Evolutionary conservation across 257 asterid genomes (phyloP), one percentile per base, ranked within the genome.

Genomic region (Sherardia arvensis): DNA sequence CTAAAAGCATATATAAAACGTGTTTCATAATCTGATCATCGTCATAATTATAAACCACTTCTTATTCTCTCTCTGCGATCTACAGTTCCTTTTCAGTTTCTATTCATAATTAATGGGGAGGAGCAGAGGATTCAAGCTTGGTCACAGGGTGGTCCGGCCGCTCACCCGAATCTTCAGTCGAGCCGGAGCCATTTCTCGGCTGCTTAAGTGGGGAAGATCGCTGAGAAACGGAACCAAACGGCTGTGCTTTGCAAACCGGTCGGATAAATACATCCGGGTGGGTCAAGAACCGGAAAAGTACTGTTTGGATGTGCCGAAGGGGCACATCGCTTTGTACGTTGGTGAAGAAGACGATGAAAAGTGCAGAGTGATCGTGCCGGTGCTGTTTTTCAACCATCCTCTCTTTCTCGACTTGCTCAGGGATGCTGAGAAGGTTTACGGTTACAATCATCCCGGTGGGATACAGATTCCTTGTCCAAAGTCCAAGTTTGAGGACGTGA

Each of bases 281-380:
- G 81, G 76, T 17, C 40, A 61, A 64, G 79, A 76, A 60, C 69
- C 73, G 56, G 25, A 45, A 1, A 12, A 10, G 53, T 26, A 47
- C 61, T 34, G 58, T 29, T 65, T 3, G 54, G 30, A 62, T 61
- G 73, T 80, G 1, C 93, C 92, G 0, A 78, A 78, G 48, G 95
- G 95, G 5, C 84, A 82, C 61, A 71, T 82, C 65, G 95, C 87
- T 17, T 90, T 87, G 59, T 84, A 84, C 80, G 86, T 87, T 57
- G 89, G 82, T 11, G 84, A 72, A 15, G 66, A 71, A 62, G 71
- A 77, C 20, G 86, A 76, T 1, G 84, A 76, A 70, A 43, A 83
- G 47, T 82, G 75, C 58, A 78, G 92, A 36, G 83, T 84, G 10
- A 38, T 87, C 45, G 90, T 87, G 69, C 92, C 95, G 7, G 84